These are phyloP conservation scores for Candolleomyces efflorescens DNA, from an alignment of 768 basidiomycete genomes.

Conservation along the genomic window DNA sequence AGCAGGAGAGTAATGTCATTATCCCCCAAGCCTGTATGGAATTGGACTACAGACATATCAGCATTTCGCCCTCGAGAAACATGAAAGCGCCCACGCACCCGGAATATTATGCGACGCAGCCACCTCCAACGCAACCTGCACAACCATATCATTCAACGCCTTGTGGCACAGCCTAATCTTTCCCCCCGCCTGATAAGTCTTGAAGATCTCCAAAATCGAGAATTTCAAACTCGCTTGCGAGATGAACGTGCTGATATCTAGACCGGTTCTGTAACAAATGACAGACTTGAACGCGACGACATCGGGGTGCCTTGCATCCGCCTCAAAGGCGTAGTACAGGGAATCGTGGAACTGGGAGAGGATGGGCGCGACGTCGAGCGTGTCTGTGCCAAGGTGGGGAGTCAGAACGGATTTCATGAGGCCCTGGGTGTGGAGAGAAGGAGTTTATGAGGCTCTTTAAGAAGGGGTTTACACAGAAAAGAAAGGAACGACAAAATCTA, in stretches of 20 bases:
- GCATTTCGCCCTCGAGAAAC: too few species aligned
- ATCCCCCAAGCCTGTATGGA: conserved; percentile 81
- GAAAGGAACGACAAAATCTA: conserved; percentile 6
- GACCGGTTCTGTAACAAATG: conserved; percentile 72
- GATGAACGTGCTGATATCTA: conserved; percentile 41
- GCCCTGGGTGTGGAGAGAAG: conserved; percentile 18
- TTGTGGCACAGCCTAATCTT: conserved; percentile 57
- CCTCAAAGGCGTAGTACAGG: conserved; percentile 33
- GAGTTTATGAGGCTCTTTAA: background rate
- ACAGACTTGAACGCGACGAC: conserved; percentile 76
- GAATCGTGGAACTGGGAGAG: conserved; percentile 27
- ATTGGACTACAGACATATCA: conserved; percentile 78
- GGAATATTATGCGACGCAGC: conserved; percentile 55
- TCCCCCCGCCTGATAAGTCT: conserved; percentile 29
- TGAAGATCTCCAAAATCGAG: conserved; percentile 28
- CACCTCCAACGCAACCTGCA: conserved; percentile 49
- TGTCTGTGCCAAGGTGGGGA: conserved; percentile 12
- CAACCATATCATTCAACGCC: conserved; percentile 61
- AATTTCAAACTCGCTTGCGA: conserved; percentile 21
- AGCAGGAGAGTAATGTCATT: conserved; percentile 56
- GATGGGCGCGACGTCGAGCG: conserved; percentile 14
- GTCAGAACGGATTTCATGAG: conserved; percentile 26
- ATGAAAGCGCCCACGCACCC: conserved; percentile 32
- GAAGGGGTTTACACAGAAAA: background rate
- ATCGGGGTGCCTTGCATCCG: conserved; percentile 35